Evolutionary conservation across 495 filamentous ascomycete genomes (phyloP), one percentile per base, ranked within the genome.

Genomic region (Penicillium fimorum): DNA sequence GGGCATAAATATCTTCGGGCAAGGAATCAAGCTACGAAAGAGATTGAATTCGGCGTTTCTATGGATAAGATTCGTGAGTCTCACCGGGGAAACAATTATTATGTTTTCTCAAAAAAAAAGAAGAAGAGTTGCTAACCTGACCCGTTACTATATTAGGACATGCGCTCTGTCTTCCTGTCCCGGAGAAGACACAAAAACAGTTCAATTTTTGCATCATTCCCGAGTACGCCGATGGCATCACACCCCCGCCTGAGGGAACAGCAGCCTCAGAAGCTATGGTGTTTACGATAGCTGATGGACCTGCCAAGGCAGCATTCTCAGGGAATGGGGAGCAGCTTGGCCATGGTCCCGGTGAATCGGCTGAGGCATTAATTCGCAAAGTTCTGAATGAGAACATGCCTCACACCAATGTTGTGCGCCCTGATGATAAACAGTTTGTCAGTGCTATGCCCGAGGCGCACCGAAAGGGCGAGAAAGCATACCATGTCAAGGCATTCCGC

Each of bases 191-290:
- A 12, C 87, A 91, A 62, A 84, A 87, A 47, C 91, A 96, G 67
- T 85, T 87, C 76, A 96, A 94, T 66, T 96, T 96, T 68, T 82
- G 93, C 64, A 74, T 98, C 57, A 85, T 97, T 55, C 91, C 93
- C 4, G 68, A 76, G 18, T 73, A 75, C 42, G 76, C 72, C 10
- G 79, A 86, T 75, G 79, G 83, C 64, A 73, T 90, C 69, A 75
- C 69, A 57, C 53, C 74, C 41, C 65, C 64, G 57, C 57, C 71
- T 18, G 62, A 74, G 65, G 58, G 72, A 55, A 60, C 61, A 9
- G 43, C 69, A 7, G 57, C 65, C 10, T 72, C 75, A 17, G 92
- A 96, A 60, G 83, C 89, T 25, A 82, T 96, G 18, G 85, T 97
- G 5, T 97, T 92, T 74, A 96, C 90, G 0, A 80, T 96, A 33